Base-by-base conservation (phyloP, 2,329 filamentous ascomycete species). In the Colletotrichum melonis region DNA sequence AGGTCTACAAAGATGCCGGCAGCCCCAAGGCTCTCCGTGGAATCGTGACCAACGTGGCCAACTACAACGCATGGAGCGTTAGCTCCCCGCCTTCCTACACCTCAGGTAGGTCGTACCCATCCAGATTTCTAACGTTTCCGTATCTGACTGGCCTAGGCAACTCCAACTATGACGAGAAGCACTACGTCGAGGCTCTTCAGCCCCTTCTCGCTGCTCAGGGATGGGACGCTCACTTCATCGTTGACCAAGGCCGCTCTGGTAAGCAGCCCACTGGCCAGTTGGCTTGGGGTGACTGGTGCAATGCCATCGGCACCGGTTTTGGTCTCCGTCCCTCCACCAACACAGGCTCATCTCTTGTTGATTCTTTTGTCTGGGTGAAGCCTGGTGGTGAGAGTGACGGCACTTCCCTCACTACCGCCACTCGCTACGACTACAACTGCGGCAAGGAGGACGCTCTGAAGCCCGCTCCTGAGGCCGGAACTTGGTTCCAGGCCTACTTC, bases 301-400 rank as follows among this genome's bases (percentile, higher is more conserved):
- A 93, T 77, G 86, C 90, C 73, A 87, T 84, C 38, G 88, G 87
- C 38, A 89, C 91, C 64, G 91, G 92, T 8, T 93, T 92, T 74
- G 92, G 92, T 73, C 81, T 82, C n/a, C 87, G 90, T n/a, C 91
- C 91, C 1, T 88, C 88, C 4, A 85, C 90, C n/a, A 84, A 89
- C 78, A 93, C 91, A 9, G 89, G 88, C 16, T 86, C 90, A 75
- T 78, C 82, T 1, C 83, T 91, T 22, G 84, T 88, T 42, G 92
- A 93, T 79, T 90, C 91, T 54, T 91, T 93, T 76, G 91, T 93
- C 70, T 93, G 92, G 92, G 84, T 93, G 76, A 93, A 93, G 87
- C 92, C 92, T 5, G 92, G 92, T 75, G 87, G 87, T 74, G 87
- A 89, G 79, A 93, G 84, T 57, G 86, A 88, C 75, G 86, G 85